Evolutionary conservation across 2,329 filamentous ascomycete species (phyloP).

Genomic region (Cytospora mali): DNA sequence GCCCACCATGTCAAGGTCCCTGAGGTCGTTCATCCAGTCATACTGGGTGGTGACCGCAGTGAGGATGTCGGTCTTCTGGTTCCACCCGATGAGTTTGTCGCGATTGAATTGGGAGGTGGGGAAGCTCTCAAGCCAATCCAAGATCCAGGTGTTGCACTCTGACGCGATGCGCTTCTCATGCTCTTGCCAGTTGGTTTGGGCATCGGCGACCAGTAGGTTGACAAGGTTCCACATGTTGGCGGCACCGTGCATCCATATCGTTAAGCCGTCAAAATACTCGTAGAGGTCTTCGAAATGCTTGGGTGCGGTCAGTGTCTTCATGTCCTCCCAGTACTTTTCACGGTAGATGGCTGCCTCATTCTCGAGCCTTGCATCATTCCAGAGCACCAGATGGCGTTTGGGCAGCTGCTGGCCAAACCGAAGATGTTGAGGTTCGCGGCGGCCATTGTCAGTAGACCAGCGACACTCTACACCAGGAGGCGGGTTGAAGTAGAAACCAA

Average conservation of each 20-base stretch:
- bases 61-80: constrained; percentile 20
- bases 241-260: constrained; percentile 51
- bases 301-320: constrained; percentile 40
- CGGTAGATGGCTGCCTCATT: constrained; percentile 36
- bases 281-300: constrained; percentile 47
- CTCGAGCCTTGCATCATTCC: constrained; percentile 14
- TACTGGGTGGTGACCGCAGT: constrained; percentile 14
- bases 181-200: constrained; percentile 38
- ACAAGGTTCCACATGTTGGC: constrained; percentile 53
- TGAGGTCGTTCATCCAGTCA: constrained; percentile 15
- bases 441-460: constrained; percentile 30
- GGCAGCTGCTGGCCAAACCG: constrained; percentile 11
- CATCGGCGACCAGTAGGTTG: constrained; percentile 45
- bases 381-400: constrained; percentile 3
- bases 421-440: constrained; percentile 6
- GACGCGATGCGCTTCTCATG: constrained; percentile 33
- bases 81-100: constrained; percentile 18
- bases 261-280: constrained; percentile 50
- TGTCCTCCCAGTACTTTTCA: constrained; percentile 39
- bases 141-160: constrained; percentile 32
- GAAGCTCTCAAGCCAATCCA: constrained; percentile 25
- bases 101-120: constrained; percentile 17
- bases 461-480: constrained; percentile 21
- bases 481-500: constrained; percentile 29
- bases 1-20: constrained; percentile 20